Percentiles rank a stretch among this genome's conserved stretches.
Evolutionary conservation across 495 filamentous ascomycete genomes (phyloP).

Genomic region (Annulohypoxylon maeteangense): DNA sequence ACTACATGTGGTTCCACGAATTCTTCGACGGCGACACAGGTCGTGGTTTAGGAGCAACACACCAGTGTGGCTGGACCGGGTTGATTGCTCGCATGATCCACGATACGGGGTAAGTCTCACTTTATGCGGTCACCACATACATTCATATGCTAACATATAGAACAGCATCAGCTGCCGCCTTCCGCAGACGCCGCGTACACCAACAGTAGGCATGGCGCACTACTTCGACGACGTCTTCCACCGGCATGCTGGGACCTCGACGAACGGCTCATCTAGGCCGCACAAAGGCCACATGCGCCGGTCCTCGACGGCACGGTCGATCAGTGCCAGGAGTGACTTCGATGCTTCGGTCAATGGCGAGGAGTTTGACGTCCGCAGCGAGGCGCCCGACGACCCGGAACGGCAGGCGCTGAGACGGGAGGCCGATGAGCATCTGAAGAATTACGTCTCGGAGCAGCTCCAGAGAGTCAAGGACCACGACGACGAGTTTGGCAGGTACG

Average conservation of each 20-base stretch:
- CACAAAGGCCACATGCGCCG: constrained; percentile 70
- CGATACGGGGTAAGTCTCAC: constrained; percentile 80
- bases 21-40: constrained; percentile 96
- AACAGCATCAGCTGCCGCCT: constrained; percentile 86
- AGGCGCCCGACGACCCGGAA: constrained; percentile 48
- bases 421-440: constrained; percentile 71
- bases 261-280: constrained; percentile 49
- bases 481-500: constrained; percentile 46
- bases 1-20: constrained; percentile 95
- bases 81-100: constrained; percentile 96
- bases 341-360: constrained; percentile 57
- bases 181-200: constrained; percentile 91
- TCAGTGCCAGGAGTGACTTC: constrained; percentile 87
- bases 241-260: constrained; percentile 50
- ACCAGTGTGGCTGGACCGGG: constrained; percentile 98
- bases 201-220: constrained; percentile 81
- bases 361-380: constrained; percentile 48
- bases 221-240: constrained; percentile 96
- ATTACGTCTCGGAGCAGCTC: constrained; percentile 78
- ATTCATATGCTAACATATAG: constrained; percentile 28
- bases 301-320: constrained; percentile 86
- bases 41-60: constrained; percentile 88
- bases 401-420: constrained; percentile 58
- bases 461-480: constrained; percentile 63
- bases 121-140: not conserved